phyloP scores from a whole-genome alignment of 805 yeast genomes.

The Brettanomyces anomalus region DNA sequence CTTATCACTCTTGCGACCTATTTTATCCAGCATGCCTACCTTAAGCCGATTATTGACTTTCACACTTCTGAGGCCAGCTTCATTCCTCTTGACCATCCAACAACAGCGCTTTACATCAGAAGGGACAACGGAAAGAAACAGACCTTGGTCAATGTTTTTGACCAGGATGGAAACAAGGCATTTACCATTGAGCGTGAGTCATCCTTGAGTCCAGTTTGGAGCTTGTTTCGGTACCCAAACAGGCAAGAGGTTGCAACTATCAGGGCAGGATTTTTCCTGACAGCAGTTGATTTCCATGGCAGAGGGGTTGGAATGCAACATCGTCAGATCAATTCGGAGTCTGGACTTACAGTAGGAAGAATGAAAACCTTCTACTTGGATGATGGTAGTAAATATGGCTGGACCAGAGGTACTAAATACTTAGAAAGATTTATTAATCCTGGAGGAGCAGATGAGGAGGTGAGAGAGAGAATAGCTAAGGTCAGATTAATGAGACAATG shows the following conservation, averaged over 20 bases:
- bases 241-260: conserved; percentile 42
- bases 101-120: conserved; percentile 38
- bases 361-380: conserved; percentile 38
- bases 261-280: conserved; percentile 37
- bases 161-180: conserved; percentile 30
- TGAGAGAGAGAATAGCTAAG: conserved; percentile 42
- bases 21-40: conserved; percentile 32
- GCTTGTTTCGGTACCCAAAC: conserved; percentile 34
- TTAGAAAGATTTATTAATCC: conserved; percentile 47
- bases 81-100: conserved; percentile 30
- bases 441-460: conserved; percentile 47
- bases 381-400: conserved; percentile 47
- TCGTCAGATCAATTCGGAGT: conserved; percentile 30
- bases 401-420: conserved; percentile 44
- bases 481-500: conserved; percentile 50
- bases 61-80: conserved; percentile 32
- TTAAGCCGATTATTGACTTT: conserved; percentile 30
- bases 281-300: conserved; percentile 41
- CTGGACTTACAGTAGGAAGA: conserved; percentile 29
- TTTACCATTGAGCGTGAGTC: conserved; percentile 46
- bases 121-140: conserved; percentile 38
- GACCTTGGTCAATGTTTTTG: conserved; percentile 41
- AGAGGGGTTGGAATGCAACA: conserved; percentile 33
- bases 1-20: conserved; percentile 32
- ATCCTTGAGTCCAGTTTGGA: conserved; percentile 42